Percentiles rank a stretch among this genome's conserved stretches.
phyloP scores from a whole-genome alignment of 208 protist genomes.

The Leishmania tropica region DNA sequence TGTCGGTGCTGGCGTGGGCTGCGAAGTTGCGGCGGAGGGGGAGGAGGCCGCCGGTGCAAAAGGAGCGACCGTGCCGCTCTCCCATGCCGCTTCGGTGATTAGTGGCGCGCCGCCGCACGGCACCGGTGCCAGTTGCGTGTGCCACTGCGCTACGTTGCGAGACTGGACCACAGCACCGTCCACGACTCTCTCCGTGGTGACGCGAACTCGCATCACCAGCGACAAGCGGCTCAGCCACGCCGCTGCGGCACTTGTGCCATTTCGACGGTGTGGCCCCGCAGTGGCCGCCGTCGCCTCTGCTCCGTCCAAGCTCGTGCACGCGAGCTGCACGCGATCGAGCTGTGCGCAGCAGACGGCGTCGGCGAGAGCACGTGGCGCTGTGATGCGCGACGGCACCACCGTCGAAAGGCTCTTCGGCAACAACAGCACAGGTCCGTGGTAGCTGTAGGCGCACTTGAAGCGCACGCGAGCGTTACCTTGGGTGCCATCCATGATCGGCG shows the following conservation, averaged over 20 bases:
- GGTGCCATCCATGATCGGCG: neutral
- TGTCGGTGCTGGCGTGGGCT: neutral
- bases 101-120: neutral
- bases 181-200: slow-evolving; percentile 6
- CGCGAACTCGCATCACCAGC: slow-evolving; percentile 12
- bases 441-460: slow-evolving; percentile 21
- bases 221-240: slow-evolving; percentile 23
- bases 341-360: slow-evolving; percentile 27
- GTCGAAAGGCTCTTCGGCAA: neutral
- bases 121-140: slow-evolving; percentile 19
- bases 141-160: slow-evolving; percentile 18
- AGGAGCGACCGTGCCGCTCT: neutral
- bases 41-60: slow-evolving; percentile 2
- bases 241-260: neutral
- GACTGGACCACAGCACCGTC: neutral
- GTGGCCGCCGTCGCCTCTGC: neutral
- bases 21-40: neutral
- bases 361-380: neutral
- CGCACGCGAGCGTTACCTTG: slow-evolving; percentile 11
- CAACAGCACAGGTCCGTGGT: slow-evolving; percentile 18
- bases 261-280: too few relatives aligned
- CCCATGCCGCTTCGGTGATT: neutral
- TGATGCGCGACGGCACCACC: neutral
- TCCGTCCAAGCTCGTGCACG: neutral
- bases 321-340: slow-evolving; percentile 21